Evolutionary conservation across 352 stramenopile species (phyloP), one percentile per base, ranked within the genome.

Genomic region (Pythium diclinum): DNA sequence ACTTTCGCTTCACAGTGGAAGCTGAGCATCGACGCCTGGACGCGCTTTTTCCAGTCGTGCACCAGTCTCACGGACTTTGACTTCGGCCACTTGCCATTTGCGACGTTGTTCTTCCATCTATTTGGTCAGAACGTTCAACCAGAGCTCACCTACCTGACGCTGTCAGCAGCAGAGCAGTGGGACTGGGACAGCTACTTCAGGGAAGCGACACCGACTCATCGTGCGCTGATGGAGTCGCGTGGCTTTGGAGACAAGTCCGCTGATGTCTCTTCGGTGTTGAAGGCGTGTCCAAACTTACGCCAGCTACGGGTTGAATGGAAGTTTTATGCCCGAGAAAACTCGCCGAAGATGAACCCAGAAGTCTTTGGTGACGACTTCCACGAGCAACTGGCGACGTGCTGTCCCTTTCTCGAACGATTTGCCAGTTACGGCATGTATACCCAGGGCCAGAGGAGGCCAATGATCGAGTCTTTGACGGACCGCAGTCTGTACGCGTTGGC

Each of bases 351-450:
- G 40, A 21, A 62, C 10, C 56, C 56, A 0, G 40, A 54, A 28
- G 21, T 55, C 6, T 62, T 62, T 19, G 56, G 56, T 19, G 56
- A 62, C 42, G 56, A 54, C 8, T 62, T 62, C 56, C 44, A 19
- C 13, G 38, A 46, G 38, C 1, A 16, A 13, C 5, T 46, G 10
- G 38, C 9, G 38, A 5, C 10, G 38, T 16, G 0, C 17, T 63
- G 38, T 46, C 38, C 10, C 14, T 19, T n/a, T 2, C 13, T 46
- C 10, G 38, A 46, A 10, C 38, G 5, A 10, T 19, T 21, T 13
- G 3, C 14, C 14, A 19, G 38, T 13, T 17, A 19, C 14, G 11
- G 8, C 13, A n/a, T 2, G 8, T 46, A 17, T 46, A 17, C 4
- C 7, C 2, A 36, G 10, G 2, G 10, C 19, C 2, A 42, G n/a